Evolutionary conservation across 1,284 basidiomycete species (phyloP), one percentile per base, ranked within the genome.

Genomic region (Singerocomus inundabilis): DNA sequence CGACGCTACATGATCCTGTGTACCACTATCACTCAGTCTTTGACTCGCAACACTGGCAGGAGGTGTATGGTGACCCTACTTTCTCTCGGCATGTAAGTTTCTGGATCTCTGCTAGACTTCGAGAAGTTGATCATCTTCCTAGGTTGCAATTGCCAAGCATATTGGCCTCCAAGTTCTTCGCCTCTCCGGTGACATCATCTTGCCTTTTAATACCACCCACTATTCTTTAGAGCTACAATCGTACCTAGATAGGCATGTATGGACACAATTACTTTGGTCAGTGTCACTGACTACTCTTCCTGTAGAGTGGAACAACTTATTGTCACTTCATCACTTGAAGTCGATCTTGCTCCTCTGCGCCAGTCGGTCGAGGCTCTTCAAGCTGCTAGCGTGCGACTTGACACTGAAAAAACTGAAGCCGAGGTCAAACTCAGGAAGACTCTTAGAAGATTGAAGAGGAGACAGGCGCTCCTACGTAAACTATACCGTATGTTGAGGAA

Each of bases 11-110:
- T 40, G 85, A 88, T 58, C 73, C 89, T 2, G 80, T 84, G 4
- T 89, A 88, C 61, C 88, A 89, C 63, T 89, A 88, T 61, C 83
- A 86, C 66, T 86, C 84, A 9, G 77, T 90, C 56, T 93, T 83
- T 63, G 91, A 93, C 66, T 80, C 80, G 7, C 76, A 83, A 59
- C 70, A 75, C 42, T 93, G 85, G 86, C 80, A 85, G 68, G 80
- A 85, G 54, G 60, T 76, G 34, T 93, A 82, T 56, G 85, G 81
- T 42, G 91, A 93, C 63, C 84, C 86, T 2, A 78, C 77, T 4
- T 92, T 89, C 70, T 68, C 78, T 54, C 77, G 80, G 33, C 87
- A 91, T 65, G 80, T 82, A 54, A 43, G 73, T 68, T 16, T 21
- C 18, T 6, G 2, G 34, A 32, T 46, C 32, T n/a, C 10, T 25